A percentile compares a stretch with the other conserved stretches of the same genome.
These are phyloP conservation scores for Fusarium scirpi DNA, from an alignment of 2,329 filamentous ascomycete genomes.

Conservation along the genomic window DNA sequence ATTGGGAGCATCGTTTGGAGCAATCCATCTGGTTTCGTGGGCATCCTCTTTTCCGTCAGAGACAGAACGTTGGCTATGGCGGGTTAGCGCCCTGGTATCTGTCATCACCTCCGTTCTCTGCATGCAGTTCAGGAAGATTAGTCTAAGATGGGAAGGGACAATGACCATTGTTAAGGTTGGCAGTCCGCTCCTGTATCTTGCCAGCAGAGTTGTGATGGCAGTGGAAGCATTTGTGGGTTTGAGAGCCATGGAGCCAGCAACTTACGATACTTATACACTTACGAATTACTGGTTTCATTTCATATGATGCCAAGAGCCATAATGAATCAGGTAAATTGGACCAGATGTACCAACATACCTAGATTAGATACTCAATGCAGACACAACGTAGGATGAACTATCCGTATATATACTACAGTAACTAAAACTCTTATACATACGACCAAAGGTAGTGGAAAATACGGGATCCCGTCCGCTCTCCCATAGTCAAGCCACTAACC, in stretches of 20 bases:
- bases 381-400: neutral
- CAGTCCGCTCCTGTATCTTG: conserved; percentile 26
- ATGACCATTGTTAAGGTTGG: conserved; percentile 12
- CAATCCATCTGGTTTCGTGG: conserved; percentile 26
- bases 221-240: conserved; percentile 22
- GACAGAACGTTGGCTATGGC: conserved; percentile 23
- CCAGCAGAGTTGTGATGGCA: conserved; percentile 20
- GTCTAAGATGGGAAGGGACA: conserved; percentile 5
- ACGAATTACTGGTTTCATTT: conserved; percentile 28
- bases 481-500: conserved; percentile 12
- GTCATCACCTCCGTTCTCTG: conserved; percentile 11
- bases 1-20: conserved; percentile 21
- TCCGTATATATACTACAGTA: neutral
- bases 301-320: neutral
- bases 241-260: conserved; percentile 19
- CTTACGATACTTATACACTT: conserved; percentile 11
- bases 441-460: conserved; percentile 13
- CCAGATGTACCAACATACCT: neutral
- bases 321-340: neutral
- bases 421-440: neutral
- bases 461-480: conserved; percentile 16
- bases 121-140: conserved; percentile 23
- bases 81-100: conserved; percentile 14
- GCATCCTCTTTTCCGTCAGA: conserved; percentile 14
- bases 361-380: neutral